These are phyloP conservation scores for Brassica cretica DNA, from an alignment of 345 rosid genomes.

Conservation along the genomic window DNA sequence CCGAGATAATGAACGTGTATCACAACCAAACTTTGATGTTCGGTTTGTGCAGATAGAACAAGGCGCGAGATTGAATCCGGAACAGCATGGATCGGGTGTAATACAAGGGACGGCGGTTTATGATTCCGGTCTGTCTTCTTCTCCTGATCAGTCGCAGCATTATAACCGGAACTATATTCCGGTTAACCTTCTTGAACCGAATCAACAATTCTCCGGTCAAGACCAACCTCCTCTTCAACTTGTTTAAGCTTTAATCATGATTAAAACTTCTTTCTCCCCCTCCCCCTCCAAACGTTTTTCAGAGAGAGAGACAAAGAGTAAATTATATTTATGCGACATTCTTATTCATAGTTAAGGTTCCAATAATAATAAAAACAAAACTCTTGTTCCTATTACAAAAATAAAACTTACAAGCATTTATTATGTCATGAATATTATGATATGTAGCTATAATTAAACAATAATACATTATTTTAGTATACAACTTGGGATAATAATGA, in stretches of 20 bases:
- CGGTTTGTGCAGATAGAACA: constrained; percentile 55
- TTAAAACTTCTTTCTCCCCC: constrained; percentile 1
- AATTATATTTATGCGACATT: constrained; percentile 1
- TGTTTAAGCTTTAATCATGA: constrained; percentile 24
- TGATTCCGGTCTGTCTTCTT: constrained; percentile 42
- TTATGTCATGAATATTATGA: constrained; percentile 7
- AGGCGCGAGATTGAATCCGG: constrained; percentile 50
- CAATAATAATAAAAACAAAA: background rate
- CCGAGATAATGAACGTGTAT: background rate
- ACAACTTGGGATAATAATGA: background rate
- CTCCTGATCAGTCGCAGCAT: constrained; percentile 45
- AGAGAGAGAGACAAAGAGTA: constrained; percentile 9
- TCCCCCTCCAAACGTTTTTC: background rate
- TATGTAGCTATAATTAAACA: constrained; percentile 28
- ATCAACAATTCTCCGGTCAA: constrained; percentile 56
- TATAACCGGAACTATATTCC: constrained; percentile 61
- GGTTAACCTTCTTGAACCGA: constrained; percentile 65
- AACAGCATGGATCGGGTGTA: constrained; percentile 43
- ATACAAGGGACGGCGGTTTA: constrained; percentile 43
- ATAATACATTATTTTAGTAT: constrained; percentile 10
- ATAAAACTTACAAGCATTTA: constrained; percentile 16
- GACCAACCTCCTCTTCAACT: constrained; percentile 60
- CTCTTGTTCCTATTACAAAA: constrained; percentile 15
- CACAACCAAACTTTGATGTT: constrained; percentile 6
- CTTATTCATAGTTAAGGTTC: constrained; percentile 15